Conservation (phyloP, 257 asterid species). For the Linaria vulgaris region DNA sequence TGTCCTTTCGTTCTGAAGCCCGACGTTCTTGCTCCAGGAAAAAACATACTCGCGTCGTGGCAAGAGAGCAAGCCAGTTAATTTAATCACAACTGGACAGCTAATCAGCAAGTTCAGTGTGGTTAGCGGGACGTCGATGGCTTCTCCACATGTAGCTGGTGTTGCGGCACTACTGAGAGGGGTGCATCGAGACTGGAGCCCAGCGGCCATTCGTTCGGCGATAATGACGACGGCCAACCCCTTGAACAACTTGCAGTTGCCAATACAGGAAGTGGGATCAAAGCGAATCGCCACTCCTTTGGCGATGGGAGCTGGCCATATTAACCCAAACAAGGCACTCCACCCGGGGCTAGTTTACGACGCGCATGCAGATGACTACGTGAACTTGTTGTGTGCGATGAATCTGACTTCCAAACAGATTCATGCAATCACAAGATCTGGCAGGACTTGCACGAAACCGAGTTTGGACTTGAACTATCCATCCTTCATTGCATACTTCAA, state of each 20-base stretch:
- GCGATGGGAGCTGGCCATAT: neutral
- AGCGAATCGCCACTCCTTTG: neutral
- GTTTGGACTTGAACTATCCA: neutral
- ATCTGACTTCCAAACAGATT: neutral
- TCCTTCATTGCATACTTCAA: neutral
- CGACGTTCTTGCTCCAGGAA: slow-evolving; percentile 1
- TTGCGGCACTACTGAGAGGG: neutral
- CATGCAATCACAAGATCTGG: neutral
- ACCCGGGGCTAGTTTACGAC: neutral
- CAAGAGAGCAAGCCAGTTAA: neutral
- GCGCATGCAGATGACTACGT: neutral
- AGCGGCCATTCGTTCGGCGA: neutral
- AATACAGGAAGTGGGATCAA: neutral
- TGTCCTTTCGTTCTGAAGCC: slow-evolving; percentile 1
- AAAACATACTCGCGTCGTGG: neutral
- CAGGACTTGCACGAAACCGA: neutral
- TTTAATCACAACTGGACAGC: neutral
- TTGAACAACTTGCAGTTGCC: neutral
- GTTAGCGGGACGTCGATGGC: neutral
- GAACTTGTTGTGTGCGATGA: neutral
- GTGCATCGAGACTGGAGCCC: slow-evolving; percentile 4
- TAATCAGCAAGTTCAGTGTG: neutral
- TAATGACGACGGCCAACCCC: neutral
- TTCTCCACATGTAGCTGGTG: slow-evolving; percentile 8
- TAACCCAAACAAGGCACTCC: neutral